Percentiles rank a stretch among this genome's conserved stretches.
These are phyloP conservation scores for Cornus suecica DNA, from an alignment of 148 eudicot species.

Conservation along the genomic window DNA sequence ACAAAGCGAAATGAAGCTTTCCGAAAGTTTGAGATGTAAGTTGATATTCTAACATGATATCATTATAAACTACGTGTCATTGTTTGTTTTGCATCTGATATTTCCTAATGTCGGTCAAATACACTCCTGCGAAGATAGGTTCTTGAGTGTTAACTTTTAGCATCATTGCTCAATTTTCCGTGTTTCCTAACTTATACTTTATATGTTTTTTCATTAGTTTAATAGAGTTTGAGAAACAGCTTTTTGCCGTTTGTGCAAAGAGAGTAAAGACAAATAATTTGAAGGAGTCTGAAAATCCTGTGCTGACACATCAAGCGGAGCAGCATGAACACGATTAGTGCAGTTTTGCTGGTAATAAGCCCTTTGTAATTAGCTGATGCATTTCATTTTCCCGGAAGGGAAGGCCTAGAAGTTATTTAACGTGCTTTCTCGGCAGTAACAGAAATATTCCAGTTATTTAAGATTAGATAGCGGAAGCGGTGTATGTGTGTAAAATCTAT, in stretches of 20 bases:
- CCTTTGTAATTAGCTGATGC: not conserved
- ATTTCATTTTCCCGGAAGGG: no score
- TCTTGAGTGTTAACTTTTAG: not conserved
- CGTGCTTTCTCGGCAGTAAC: no score
- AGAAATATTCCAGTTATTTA: no score
- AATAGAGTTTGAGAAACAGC: constrained; percentile 77
- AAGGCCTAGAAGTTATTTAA: no score
- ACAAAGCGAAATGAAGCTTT: constrained; percentile 69
- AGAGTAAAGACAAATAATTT: constrained; percentile 15
- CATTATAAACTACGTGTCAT: no score
- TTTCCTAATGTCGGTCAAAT: not conserved
- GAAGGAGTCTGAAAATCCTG: constrained; percentile 10
- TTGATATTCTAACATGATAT: not conserved
- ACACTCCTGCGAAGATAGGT: no score
- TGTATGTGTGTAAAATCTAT: no score
- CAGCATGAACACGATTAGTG: no score
- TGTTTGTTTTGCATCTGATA: not conserved
- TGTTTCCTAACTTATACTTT: not conserved
- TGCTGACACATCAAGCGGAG: not conserved
- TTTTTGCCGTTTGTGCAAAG: constrained; percentile 37
- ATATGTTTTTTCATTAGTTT: constrained; percentile 34
- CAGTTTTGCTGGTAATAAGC: not conserved
- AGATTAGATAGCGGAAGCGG: no score
- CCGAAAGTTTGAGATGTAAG: constrained; percentile 77
- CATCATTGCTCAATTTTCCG: not conserved